Percentiles rank a stretch among this genome's conserved stretches.
phyloP scores from a whole-genome alignment of 1,139 yeast genomes.

The Candida tetrigidarum region DNA sequence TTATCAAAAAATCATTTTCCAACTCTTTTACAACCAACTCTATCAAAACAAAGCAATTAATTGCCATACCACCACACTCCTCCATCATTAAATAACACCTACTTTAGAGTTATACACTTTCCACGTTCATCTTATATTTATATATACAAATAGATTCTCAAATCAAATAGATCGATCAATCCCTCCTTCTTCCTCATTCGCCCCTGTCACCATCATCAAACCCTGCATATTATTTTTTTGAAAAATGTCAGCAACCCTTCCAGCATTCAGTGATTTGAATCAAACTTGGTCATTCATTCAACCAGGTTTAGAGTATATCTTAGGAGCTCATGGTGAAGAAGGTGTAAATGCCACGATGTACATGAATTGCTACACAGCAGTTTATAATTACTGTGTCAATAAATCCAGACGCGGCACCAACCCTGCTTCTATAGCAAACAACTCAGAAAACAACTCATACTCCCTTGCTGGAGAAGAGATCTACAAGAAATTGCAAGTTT shows the following conservation, averaged over 20 bases:
- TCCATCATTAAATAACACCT: too few relatives aligned
- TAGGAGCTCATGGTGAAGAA: constrained; percentile 67
- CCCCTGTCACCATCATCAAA: not conserved
- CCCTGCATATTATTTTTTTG: too few relatives aligned
- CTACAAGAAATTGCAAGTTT: constrained; percentile 70
- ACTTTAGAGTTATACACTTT: too few relatives aligned
- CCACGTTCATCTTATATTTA: too few relatives aligned
- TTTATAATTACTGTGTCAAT: constrained; percentile 92
- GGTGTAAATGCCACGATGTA: constrained; percentile 75
- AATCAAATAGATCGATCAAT: too few relatives aligned
- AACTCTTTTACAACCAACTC: too few relatives aligned
- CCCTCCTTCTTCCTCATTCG: not conserved
- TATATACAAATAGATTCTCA: too few relatives aligned
- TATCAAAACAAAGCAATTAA: too few relatives aligned
- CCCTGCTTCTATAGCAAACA: constrained; percentile 18
- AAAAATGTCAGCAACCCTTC: constrained; percentile 20
- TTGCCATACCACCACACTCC: too few relatives aligned
- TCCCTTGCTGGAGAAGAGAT: constrained; percentile 86
- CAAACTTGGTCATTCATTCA: constrained; percentile 80
- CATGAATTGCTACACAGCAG: constrained; percentile 78
- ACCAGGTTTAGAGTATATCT: constrained; percentile 70
- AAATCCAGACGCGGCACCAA: constrained; percentile 53
- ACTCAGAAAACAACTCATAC: constrained; percentile 37
- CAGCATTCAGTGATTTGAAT: constrained; percentile 53
- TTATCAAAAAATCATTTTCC: too few relatives aligned